Conservation (phyloP, 768 basidiomycete species). For the Amanita rimosa region DNA sequence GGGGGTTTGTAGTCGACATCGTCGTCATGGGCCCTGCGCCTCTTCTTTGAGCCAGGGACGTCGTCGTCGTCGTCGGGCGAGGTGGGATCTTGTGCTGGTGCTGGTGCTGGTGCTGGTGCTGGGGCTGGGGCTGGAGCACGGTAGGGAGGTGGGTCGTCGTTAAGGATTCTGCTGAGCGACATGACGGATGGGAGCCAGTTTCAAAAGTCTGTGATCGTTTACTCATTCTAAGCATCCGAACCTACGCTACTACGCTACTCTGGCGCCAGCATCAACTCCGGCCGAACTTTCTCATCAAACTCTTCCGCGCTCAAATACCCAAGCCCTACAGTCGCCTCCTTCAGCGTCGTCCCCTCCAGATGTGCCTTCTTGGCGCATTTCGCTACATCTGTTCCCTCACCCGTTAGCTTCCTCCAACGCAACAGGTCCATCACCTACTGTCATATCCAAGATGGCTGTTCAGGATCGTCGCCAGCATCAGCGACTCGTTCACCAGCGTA, state of each 20-base stretch:
- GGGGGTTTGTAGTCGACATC: conserved; percentile 45
- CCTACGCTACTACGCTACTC: conserved; percentile 11
- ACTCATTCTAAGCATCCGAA: conserved; percentile 18
- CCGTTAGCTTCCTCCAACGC: conserved; percentile 7
- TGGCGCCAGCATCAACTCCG: conserved; percentile 83
- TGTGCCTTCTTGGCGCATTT: conserved; percentile 99
- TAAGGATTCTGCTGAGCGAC: conserved; percentile 74
- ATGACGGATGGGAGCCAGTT: conserved; percentile 25
- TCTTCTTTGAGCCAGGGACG: conserved; percentile 22
- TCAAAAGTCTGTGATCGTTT: conserved; percentile 21
- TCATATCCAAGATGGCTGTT: conserved; percentile 96
- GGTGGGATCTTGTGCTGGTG: background rate
- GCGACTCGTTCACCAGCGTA: conserved; percentile 81
- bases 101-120: conserved; percentile 9
- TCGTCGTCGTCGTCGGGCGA: conserved; percentile 3
- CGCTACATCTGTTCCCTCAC: conserved; percentile 78
- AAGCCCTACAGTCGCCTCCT: conserved; percentile 84
- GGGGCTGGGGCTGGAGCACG: conserved; percentile 8
- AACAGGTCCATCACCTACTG: conserved; percentile 43
- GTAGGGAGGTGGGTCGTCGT: conserved; percentile 47
- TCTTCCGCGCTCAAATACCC: conserved; percentile 83
- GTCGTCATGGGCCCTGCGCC: conserved; percentile 33
- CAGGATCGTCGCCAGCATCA: conserved; percentile 97
- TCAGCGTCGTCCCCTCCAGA: conserved; percentile 93
- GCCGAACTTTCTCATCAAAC: conserved; percentile 90